Base-by-base conservation (phyloP, 2,329 filamentous ascomycete genomes). In the Cercospora sp. region DNA sequence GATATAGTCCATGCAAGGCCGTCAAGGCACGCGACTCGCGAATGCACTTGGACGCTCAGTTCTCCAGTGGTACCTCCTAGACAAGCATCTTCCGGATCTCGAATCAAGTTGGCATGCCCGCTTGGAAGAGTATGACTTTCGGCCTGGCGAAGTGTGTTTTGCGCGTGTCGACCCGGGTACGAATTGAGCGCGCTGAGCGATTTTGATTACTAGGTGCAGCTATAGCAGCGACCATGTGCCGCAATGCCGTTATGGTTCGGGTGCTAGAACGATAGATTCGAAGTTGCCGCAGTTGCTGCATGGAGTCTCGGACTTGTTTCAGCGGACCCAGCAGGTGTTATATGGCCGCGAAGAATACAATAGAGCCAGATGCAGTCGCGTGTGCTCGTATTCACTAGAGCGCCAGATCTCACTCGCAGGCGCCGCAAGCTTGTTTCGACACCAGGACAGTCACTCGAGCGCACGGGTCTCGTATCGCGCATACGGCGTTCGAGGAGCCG, bases 351-450 rank as follows among this genome's bases (percentile, higher is more conserved):
- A 16, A 13, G 49, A 53, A 6, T 21, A 21, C 49, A 21, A 26
- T 3, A 28, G 49, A 8, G 49, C 12, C 49, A 24, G 49, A 5
- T 12, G 49, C 10, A 18, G 43, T 49, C 5, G 21, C 2, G 21
- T 28, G 12, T 53, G 1, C 49, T 53, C 18, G 18, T 24, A 53
- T 53, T 51, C 45, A 24, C 43, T 49, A 10, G 43, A 18, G 18
- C n/a, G 43, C 43, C 43, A 21, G 2, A 13, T 51, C 49, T 53
- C 21, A 16, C 49, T 53, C 21, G 49, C 49, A 53, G 49, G 49
- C 49, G 49, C 49, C 49, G 49, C 49, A 53, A 53, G 49, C 49
- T 53, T 53, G 49, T 53, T 53, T 28, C 49, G 12, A 53, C 49
- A 26, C 49, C 49, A 53, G 24, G 5, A 6, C 21, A 24, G 21